These are phyloP conservation scores for Colletotrichum zoysiae DNA, from an alignment of 2,329 filamentous ascomycete genomes.

Conservation along the genomic window DNA sequence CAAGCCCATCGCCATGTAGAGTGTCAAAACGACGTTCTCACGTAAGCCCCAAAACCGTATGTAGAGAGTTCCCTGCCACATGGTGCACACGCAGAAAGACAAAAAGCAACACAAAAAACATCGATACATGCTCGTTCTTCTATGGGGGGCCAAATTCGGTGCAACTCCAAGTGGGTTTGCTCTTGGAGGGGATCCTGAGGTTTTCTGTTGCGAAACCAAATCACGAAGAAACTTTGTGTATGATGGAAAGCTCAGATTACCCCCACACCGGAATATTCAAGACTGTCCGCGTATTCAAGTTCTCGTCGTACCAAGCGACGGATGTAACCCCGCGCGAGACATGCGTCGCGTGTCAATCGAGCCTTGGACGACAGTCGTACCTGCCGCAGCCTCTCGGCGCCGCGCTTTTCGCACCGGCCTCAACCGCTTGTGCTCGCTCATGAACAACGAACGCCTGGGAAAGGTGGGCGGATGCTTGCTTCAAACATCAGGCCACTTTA, in stretches of 20 bases:
- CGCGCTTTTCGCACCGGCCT: not conserved
- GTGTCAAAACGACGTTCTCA: conserved; percentile 13
- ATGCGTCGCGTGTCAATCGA: conserved; percentile 34
- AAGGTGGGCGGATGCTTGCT: not conserved
- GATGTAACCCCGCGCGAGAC: conserved; percentile 26
- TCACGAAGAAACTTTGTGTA: not conserved
- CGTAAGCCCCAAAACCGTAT: conserved; percentile 22
- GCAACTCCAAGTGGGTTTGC: not conserved
- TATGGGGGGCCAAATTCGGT: not conserved
- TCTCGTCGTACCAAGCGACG: conserved; percentile 13
- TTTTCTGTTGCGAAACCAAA: not conserved
- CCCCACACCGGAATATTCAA: conserved; percentile 1
- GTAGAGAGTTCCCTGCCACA: conserved; percentile 8
- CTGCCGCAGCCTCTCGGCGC: conserved; percentile 8
- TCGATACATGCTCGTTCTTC: conserved; percentile 14
- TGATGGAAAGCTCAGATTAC: not conserved
- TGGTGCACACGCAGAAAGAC: not conserved
- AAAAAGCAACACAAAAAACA: not conserved
- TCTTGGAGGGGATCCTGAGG: not conserved
- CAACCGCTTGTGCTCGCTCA: not conserved
- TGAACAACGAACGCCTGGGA: not conserved
- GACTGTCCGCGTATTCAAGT: conserved; percentile 19
- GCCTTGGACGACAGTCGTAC: conserved; percentile 28
- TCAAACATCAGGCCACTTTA: conserved; percentile 49
- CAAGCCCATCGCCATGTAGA: not conserved